These are phyloP conservation scores for Huntiella decipiens DNA, from an alignment of 2,329 filamentous ascomycete genomes.

Conservation along the genomic window DNA sequence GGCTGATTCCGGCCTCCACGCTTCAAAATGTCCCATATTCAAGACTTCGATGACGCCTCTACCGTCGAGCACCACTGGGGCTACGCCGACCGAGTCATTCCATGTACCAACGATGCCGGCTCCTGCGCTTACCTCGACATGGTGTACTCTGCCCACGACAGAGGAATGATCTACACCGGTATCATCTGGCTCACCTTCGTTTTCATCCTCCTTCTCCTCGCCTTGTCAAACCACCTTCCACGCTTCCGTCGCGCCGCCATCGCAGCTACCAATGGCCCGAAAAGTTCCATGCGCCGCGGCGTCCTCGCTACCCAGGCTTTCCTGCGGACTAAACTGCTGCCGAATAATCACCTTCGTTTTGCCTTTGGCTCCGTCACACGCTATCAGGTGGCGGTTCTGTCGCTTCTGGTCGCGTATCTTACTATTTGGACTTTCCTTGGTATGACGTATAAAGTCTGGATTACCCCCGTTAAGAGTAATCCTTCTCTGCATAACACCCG, in stretches of 20 bases:
- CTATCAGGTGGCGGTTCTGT: conserved; percentile 44
- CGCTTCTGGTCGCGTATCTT: conserved; percentile 40
- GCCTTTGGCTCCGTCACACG: conserved; percentile 51
- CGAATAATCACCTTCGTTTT: conserved; percentile 30
- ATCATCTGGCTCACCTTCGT: conserved; percentile 30
- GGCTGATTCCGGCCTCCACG: no score
- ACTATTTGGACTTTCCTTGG: conserved; percentile 50
- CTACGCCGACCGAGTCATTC: conserved; percentile 25
- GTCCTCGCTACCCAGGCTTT: conserved; percentile 9
- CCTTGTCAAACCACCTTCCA: conserved; percentile 12
- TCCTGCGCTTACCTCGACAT: conserved; percentile 31
- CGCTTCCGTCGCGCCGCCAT: conserved; percentile 11
- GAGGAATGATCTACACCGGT: conserved; percentile 31
- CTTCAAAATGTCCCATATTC: conserved; percentile 19
- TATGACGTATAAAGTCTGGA: conserved; percentile 48
- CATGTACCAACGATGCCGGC: conserved; percentile 27
- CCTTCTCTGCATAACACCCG: conserved; percentile 42
- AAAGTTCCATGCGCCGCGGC: conserved; percentile 1
- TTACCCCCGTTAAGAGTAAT: conserved; percentile 43
- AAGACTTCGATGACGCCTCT: conserved; percentile 22
- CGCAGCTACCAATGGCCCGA: conserved; percentile 13
- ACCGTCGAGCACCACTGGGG: conserved; percentile 27
- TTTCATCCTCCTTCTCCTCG: conserved; percentile 25
- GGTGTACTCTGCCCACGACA: conserved; percentile 30
- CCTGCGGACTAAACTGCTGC: conserved; percentile 36